Base-by-base conservation (phyloP, 2,329 filamentous ascomycete species). In the Nemania serpens region DNA sequence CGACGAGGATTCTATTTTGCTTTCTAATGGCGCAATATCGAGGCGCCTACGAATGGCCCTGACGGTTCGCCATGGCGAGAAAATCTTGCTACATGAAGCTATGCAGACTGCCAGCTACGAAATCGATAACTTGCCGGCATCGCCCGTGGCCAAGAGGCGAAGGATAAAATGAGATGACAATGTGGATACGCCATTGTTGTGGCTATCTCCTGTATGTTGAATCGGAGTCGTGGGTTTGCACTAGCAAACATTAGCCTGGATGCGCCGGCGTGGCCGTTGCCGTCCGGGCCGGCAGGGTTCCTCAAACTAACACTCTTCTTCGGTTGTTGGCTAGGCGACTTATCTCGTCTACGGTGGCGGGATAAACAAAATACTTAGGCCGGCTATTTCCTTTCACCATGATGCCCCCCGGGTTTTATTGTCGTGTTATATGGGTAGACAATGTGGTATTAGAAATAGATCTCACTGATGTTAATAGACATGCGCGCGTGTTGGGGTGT, bases 41-140 rank as follows among this genome's bases (percentile, higher is more conserved):
- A 68, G 76, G 33, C 76, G 82, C 51, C 73, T 74, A 13, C 78
- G 75, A 45, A 90, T 90, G 86, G 90, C 90, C 0, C 70, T 87
- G 20, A 77, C 84, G 52, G 88, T 93, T 37, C 83, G 91, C 61
- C 75, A 88, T 2, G 91, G 90, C 13, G 91, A 94, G 75, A 92
- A 92, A 73, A 81, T 82, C 66, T 78, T 93, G 5, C 71, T 93
- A 22, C 75, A 79, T 57, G 81, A 86, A 69, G 79, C 86, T 1
- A 78, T 83, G 60, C 66, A 62, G 11, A 67, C 75, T 13, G 64
- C 75, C 49, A 75, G 73, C 65, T 71, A 68, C 37, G 72, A 69
- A 55, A 49, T 73, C 15, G 63, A 62, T 15, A 61, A 64, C 20
- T 34, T 70, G 15, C 49, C 57, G 15, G 57, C 53, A 36, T n/a